Evolutionary conservation across 371 early-diverging fungal genomes (phyloP).

Genomic region (Chytridium lagenaria): DNA sequence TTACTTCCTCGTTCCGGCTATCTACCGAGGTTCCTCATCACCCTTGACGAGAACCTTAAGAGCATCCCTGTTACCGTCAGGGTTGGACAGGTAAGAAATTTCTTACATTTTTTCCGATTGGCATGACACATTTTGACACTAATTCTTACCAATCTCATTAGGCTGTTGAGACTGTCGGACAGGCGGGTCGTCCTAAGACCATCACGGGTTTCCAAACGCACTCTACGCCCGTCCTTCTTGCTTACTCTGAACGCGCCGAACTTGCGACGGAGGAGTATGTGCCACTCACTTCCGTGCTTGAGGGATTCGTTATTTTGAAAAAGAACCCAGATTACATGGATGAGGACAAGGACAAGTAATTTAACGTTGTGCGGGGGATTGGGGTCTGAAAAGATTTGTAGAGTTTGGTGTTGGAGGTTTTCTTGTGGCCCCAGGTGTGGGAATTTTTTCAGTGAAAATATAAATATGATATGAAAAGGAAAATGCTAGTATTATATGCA

Average conservation of each 20-base stretch:
- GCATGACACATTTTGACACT: neutral
- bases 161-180: slow-evolving; percentile 98
- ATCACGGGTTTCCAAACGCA: slow-evolving; percentile 99
- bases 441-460: no score
- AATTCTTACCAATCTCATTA: no score
- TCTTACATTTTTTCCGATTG: neutral
- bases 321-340: slow-evolving; percentile 73
- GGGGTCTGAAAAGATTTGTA: no score
- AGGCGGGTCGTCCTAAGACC: slow-evolving; percentile 98
- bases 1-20: slow-evolving; percentile 90
- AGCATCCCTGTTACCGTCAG: slow-evolving; percentile 84
- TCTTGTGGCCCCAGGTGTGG: no score
- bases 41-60: slow-evolving; percentile 86
- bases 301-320: slow-evolving; percentile 93
- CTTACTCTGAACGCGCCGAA: slow-evolving; percentile 97
- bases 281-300: slow-evolving; percentile 81
- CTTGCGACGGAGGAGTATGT: slow-evolving; percentile 95
- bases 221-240: slow-evolving; percentile 96
- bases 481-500: no score
- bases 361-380: no score
- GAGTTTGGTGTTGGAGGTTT: no score
- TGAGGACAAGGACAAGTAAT: slow-evolving; percentile 40
- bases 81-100: slow-evolving; percentile 80
- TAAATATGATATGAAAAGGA: no score
- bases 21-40: slow-evolving; percentile 97